Evolutionary conservation across 352 stramenopile genomes (phyloP).

Genomic region (Phytophthora quininea): DNA sequence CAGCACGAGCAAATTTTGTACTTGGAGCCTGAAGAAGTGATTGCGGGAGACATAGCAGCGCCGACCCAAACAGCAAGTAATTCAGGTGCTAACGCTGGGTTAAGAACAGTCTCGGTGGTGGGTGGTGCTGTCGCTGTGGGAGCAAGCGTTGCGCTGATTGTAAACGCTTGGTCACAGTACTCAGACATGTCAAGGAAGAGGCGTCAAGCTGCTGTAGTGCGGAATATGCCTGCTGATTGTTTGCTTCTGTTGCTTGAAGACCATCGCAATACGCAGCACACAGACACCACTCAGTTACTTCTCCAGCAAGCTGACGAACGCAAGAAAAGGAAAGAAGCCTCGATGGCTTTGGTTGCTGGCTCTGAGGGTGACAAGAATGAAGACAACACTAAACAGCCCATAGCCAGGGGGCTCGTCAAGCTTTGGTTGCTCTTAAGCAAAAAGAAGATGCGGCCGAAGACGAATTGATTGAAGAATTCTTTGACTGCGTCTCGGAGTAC

Average conservation of each 20-base stretch:
- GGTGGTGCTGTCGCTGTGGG: conserved; percentile 81
- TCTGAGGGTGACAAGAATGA: conserved; percentile 9
- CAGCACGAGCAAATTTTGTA: conserved; percentile 76
- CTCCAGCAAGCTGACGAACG: conserved; percentile 35
- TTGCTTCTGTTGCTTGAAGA: conserved; percentile 79
- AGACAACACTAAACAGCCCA: conserved; percentile 14
- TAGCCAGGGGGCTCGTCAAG: conserved; percentile 30
- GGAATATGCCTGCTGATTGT: conserved; percentile 75
- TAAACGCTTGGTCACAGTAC: conserved; percentile 85
- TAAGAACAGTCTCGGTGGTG: conserved; percentile 69
- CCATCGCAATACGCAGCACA: conserved; percentile 38
- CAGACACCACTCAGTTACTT: conserved; percentile 37
- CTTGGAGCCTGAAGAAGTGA: conserved; percentile 77
- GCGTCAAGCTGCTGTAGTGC: conserved; percentile 71
- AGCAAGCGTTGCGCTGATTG: conserved; percentile 76
- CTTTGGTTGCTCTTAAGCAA: conserved; percentile 39
- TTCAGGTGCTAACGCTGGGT: conserved; percentile 29
- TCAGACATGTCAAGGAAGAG: conserved; percentile 68
- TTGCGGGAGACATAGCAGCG: conserved; percentile 58
- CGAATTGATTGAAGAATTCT: conserved; percentile 83
- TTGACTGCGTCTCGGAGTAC: conserved; percentile 70
- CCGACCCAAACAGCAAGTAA: conserved; percentile 31
- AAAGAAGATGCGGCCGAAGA: conserved; percentile 49
- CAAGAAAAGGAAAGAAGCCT: conserved; percentile 33
- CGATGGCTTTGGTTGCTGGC: conserved; percentile 11